These are phyloP conservation scores for Glycine soja DNA, from an alignment of 306 rosid genomes.

Conservation along the genomic window DNA sequence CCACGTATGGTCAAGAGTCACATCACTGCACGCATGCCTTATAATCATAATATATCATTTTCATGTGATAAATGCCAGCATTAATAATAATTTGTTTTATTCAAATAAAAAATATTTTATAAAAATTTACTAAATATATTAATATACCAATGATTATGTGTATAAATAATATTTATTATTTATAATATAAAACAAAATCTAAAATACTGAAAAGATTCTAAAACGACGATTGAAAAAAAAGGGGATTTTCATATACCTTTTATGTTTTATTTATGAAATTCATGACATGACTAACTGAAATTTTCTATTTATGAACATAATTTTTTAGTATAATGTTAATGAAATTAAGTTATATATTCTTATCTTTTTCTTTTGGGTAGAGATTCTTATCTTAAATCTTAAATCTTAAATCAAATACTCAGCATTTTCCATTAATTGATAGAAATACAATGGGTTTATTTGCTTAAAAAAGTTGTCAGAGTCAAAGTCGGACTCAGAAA, in stretches of 20 bases:
- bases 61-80: constrained; percentile 17
- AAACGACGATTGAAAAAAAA: too few relatives aligned
- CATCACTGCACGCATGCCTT: constrained; percentile 42
- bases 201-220: neutral
- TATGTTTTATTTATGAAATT: neutral
- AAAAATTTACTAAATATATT: too few relatives aligned
- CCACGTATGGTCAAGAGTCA: constrained; percentile 45
- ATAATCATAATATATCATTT: neutral
- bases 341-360: neutral
- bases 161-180: neutral
- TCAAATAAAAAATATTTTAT: too few relatives aligned
- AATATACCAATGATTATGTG: too few relatives aligned
- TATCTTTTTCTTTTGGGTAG: too few relatives aligned
- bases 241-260: neutral
- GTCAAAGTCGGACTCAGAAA: constrained; percentile 22
- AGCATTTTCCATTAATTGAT: neutral
- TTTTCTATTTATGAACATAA: neutral
- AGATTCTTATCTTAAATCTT: neutral
- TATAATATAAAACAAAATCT: neutral
- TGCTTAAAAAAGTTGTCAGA: neutral
- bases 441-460: too few relatives aligned
- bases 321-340: neutral
- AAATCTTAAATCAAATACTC: neutral
- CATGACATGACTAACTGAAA: neutral
- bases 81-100: neutral